A percentile compares a stretch with the other conserved stretches of the same genome.
Evolutionary conservation across 176 grass and related monocot genomes (phyloP).

Genomic region (Aegilops sharonensis): DNA sequence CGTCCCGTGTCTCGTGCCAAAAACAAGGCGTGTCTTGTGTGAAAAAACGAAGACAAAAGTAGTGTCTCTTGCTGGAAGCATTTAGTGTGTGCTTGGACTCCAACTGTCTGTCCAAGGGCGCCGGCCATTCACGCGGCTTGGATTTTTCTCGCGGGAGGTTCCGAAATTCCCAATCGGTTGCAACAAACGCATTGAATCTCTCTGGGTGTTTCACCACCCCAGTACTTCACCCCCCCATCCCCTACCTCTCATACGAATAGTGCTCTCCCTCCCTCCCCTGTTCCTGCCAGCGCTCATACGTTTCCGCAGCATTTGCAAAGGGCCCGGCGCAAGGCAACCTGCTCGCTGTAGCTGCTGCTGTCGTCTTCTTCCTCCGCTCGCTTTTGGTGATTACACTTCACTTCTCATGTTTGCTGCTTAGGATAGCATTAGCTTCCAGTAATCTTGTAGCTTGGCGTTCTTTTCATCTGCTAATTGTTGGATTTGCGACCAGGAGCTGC

Average conservation of each 20-base stretch:
- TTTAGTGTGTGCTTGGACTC: neutral
- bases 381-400: neutral
- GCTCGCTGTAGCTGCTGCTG: neutral
- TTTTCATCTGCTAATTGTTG: neutral
- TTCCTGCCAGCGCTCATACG: neutral
- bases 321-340: neutral
- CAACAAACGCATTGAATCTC: conserved; percentile 52
- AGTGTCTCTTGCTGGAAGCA: neutral
- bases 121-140: conserved; percentile 38
- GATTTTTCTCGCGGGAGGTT: neutral
- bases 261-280: neutral
- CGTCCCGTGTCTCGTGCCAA: no score
- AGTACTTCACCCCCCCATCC: neutral
- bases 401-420: neutral
- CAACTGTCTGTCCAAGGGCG: neutral
- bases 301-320: conserved; percentile 5
- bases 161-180: conserved; percentile 40
- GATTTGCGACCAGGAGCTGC: neutral
- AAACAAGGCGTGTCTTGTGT: neutral
- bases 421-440: neutral
- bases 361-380: neutral
- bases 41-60: neutral
- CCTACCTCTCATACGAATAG: neutral
- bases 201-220: neutral
- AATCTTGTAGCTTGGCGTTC: neutral